Base-by-base conservation (phyloP, 192 early-diverging fungal genomes). In the Podochytrium sp. region DNA sequence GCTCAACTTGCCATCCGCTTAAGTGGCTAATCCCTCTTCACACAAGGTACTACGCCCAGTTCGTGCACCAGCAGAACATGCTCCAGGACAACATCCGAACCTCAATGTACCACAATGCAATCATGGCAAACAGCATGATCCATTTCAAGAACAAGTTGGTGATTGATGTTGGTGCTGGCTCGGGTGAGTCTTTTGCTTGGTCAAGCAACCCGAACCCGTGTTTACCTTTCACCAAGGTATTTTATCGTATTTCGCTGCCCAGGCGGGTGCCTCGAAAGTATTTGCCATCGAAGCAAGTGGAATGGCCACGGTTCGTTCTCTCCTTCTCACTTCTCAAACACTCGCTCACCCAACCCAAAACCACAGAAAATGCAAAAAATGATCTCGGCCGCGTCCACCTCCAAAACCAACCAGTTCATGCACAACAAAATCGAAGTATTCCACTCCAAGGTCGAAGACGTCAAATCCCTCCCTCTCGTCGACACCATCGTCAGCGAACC, bases 401-500 rank as follows among this genome's bases (percentile, higher is more conserved):
- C 85, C 12, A 77, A 73, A 0, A 65, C 75, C 27, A 96, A 91
- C 80, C 79, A 76, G 57, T 97, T 87, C 80, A 81, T 91, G 78
- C 89, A 92, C 33, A 89, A 87, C 60, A 91, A 88, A 52, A 83
- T 99, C 25, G 90, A 92, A 33, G 93, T 96, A 16, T 86, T 97
- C 41, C 85, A 92, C 79, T 83, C 90, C 76, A 97, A 97, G 81
- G 92, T 97, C 63, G 97, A 99, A 78, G 91, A 95, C 32, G 79
- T 91, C 6, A 60, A 58, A 20, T 34, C 71, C 14, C 81, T 92
- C 7, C 93, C 93, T 2, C 75, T 90, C 76, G 96, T 99, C 0
- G 97, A 99, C 59, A 95, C 93, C 2, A 92, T 99, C 42, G 91
- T 99, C 63, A 95, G 93, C 47, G 97, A 99, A 78, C 97, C 97